Conservation (phyloP, 768 basidiomycete genomes). For the Mycena chlorophos region DNA sequence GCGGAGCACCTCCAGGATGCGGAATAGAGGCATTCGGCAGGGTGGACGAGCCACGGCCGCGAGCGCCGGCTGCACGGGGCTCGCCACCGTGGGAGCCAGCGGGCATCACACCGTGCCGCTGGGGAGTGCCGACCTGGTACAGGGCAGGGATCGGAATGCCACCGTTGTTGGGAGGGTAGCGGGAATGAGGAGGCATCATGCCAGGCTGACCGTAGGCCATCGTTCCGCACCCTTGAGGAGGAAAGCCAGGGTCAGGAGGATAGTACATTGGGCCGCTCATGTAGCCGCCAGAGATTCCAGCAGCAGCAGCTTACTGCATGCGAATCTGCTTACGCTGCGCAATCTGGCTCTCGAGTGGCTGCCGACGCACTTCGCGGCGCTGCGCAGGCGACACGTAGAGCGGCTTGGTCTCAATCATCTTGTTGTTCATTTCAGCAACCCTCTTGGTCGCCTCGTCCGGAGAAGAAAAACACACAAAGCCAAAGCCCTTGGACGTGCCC, state of each 20-base stretch:
- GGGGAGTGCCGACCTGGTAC: conserved; percentile 73
- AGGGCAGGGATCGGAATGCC: conserved; percentile 77
- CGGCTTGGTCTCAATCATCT: conserved; percentile 98
- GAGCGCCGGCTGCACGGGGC: conserved; percentile 62
- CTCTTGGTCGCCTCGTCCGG: conserved; percentile 99
- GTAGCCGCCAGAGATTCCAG: conserved; percentile 79
- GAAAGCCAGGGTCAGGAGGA: conserved; percentile 77
- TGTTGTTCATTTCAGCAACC: conserved; percentile 99
- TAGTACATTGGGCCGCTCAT: conserved; percentile 88
- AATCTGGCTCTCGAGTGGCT: conserved; percentile 98
- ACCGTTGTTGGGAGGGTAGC: conserved; percentile 70
- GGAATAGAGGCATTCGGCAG: conserved; percentile 63
- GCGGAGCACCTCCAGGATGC: conserved; percentile 62
- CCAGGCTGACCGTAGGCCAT: conserved; percentile 84
- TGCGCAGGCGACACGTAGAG: conserved; percentile 98
- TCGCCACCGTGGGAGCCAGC: conserved; percentile 51
- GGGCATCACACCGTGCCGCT: conserved; percentile 67
- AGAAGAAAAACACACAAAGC: conserved; percentile 98
- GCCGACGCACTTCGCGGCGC: conserved; percentile 95
- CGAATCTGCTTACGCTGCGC: conserved; percentile 97
- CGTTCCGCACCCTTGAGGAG: conserved; percentile 76
- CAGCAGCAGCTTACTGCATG: conserved; percentile 92
- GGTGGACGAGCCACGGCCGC: conserved; percentile 73
- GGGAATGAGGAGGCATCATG: conserved; percentile 86
- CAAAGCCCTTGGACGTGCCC: conserved; percentile 90